Conservation (phyloP, 2,329 filamentous ascomycete species). For the Penicillium sp. region DNA sequence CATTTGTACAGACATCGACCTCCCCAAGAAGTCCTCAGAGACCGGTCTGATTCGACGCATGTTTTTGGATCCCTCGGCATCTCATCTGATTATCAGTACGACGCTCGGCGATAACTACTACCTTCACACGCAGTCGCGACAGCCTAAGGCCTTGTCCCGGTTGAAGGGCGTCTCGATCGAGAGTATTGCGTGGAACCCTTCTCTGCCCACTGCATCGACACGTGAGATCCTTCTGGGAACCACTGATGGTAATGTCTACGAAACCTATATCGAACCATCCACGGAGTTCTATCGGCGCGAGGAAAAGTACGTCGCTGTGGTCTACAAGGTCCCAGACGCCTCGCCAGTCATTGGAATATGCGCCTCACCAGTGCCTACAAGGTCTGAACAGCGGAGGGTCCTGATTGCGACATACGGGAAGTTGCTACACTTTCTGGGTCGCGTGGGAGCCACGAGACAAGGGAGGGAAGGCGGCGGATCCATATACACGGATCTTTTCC, state of each 20-base stretch:
- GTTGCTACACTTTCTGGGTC: conserved; percentile 78
- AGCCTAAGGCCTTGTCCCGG: conserved; percentile 76
- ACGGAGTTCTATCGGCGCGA: conserved; percentile 94
- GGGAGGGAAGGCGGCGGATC: conserved; percentile 76
- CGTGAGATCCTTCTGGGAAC: conserved; percentile 89
- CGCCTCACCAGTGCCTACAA: conserved; percentile 70
- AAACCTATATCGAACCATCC: conserved; percentile 89
- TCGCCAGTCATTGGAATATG: conserved; percentile 77
- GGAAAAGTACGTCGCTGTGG: conserved; percentile 82
- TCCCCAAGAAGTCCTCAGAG: conserved; percentile 89
- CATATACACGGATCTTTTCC: conserved; percentile 84
- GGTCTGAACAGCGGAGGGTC: conserved; percentile 70
- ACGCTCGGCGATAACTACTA: conserved; percentile 95
- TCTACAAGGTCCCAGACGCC: conserved; percentile 80
- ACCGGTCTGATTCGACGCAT: conserved; percentile 89
- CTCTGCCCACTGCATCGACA: conserved; percentile 86
- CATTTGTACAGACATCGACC: conserved; percentile 75
- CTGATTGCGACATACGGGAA: conserved; percentile 75
- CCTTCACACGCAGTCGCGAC: conserved; percentile 89
- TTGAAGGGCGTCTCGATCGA: conserved; percentile 86
- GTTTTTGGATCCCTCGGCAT: conserved; percentile 96
- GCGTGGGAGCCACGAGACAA: conserved; percentile 60
- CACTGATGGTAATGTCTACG: conserved; percentile 92
- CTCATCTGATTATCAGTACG: conserved; percentile 88
- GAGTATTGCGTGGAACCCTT: conserved; percentile 91